phyloP scores from a whole-genome alignment of 176 grass and related monocot genomes.

The Poa pratensis region DNA sequence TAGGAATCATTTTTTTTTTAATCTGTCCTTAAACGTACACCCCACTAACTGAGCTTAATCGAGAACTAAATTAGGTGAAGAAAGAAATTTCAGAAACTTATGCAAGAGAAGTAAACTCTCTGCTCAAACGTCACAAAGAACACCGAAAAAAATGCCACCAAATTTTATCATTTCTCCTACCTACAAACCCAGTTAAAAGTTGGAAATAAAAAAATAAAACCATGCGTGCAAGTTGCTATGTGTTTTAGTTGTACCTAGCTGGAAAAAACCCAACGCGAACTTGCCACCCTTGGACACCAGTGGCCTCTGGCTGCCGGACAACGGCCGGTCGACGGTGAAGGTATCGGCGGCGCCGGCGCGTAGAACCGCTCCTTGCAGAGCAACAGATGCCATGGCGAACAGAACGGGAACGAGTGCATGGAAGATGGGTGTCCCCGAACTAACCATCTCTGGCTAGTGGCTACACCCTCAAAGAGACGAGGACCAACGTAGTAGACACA shows the following conservation, averaged over 20 bases:
- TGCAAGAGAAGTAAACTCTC: neutral
- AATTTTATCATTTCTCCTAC: neutral
- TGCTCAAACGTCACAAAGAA: neutral
- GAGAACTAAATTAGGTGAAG: neutral
- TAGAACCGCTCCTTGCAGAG: neutral
- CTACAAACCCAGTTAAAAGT: neutral
- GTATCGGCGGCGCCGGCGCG: slow-evolving; percentile 8
- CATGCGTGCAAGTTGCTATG: neutral
- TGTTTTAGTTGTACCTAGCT: neutral
- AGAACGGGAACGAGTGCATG: neutral
- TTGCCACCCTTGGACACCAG: slow-evolving; percentile 29
- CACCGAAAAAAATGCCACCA: neutral
- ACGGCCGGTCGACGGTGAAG: neutral
- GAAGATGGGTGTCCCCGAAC: neutral
- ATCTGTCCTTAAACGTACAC: neutral
- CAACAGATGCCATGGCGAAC: neutral
- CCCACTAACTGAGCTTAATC: neutral
- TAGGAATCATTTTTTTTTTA: too few species aligned
- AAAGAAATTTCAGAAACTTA: neutral
- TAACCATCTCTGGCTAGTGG: neutral
- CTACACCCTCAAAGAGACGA: neutral
- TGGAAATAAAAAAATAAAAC: too few species aligned
- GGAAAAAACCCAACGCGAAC: slow-evolving; percentile 20
- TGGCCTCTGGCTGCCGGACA: slow-evolving; percentile 11
- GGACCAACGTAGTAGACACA: neutral